These are phyloP conservation scores for Ascobolus immersus DNA, from an alignment of 495 filamentous ascomycete species.

Conservation along the genomic window DNA sequence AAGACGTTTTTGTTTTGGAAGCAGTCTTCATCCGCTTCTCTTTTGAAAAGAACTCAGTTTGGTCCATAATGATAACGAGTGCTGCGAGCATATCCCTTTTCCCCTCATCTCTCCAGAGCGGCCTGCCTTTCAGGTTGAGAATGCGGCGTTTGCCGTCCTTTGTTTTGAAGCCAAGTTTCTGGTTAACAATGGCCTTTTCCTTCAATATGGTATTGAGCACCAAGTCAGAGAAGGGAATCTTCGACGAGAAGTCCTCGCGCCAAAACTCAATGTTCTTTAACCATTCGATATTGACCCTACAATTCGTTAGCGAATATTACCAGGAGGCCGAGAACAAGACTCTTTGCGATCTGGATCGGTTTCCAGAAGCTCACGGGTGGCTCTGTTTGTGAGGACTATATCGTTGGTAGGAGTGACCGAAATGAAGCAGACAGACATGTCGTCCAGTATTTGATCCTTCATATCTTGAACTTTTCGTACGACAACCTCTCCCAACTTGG, in stretches of 20 bases:
- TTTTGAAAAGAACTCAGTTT: constrained; percentile 10
- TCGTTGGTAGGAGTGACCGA: constrained; percentile 11
- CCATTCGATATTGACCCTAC: constrained; percentile 11
- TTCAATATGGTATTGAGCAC: constrained; percentile 10
- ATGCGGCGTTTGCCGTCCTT: constrained; percentile 1
- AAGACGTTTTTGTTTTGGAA: background rate
- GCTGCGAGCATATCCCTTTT: constrained; percentile 8
- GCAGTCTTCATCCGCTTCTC: constrained; percentile 9
- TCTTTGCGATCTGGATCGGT: background rate
- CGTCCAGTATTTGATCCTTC: constrained; percentile 13
- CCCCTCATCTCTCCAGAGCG: constrained; percentile 8
- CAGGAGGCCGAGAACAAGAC: background rate
- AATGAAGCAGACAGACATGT: constrained; percentile 14
- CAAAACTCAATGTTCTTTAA: constrained; percentile 11
- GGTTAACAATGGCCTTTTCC: constrained; percentile 1
- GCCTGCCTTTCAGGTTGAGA: constrained; percentile 9
- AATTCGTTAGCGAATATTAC: background rate
- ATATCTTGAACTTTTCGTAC: constrained; percentile 3
- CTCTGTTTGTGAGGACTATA: constrained; percentile 12
- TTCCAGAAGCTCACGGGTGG: constrained; percentile 7
- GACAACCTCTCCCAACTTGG: background rate
- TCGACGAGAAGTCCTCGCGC: constrained; percentile 12
- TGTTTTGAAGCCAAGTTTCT: constrained; percentile 7
- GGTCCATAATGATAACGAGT: constrained; percentile 9
- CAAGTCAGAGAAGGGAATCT: constrained; percentile 12